phyloP scores from a whole-genome alignment of 2,329 filamentous ascomycete species.

The Phialophora chinensis region DNA sequence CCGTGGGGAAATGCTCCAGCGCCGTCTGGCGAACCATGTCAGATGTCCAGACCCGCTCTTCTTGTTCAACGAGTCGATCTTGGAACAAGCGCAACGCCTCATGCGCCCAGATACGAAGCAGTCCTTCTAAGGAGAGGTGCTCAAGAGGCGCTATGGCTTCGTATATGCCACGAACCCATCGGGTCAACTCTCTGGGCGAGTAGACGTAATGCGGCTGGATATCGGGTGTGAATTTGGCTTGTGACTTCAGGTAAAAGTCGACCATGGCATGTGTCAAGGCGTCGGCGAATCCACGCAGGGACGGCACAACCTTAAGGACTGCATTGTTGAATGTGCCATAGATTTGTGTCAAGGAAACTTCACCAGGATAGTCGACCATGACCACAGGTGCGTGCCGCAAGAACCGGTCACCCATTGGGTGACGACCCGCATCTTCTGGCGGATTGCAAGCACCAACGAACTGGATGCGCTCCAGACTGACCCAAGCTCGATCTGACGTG shows the following conservation, averaged over 20 bases:
- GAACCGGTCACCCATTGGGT: constrained; percentile 90
- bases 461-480: constrained; percentile 95
- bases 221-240: constrained; percentile 90
- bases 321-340: constrained; percentile 98
- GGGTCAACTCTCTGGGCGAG: constrained; percentile 95
- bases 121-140: constrained; percentile 81
- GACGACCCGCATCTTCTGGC: constrained; percentile 95
- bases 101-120: constrained; percentile 97
- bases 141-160: constrained; percentile 95
- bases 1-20: constrained; percentile 90
- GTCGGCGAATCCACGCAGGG: constrained; percentile 92
- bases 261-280: constrained; percentile 97
- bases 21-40: constrained; percentile 86
- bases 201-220: constrained; percentile 99
- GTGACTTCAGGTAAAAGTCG: constrained; percentile 91
- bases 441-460: constrained; percentile 99
- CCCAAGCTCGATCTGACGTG: constrained; percentile 96
- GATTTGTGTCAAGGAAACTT: constrained; percentile 92
- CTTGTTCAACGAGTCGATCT: constrained; percentile 91
- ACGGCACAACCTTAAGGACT: constrained; percentile 93
- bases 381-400: constrained; percentile 95
- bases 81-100: constrained; percentile 96
- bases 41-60: constrained; percentile 94
- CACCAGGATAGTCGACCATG: constrained; percentile 99
- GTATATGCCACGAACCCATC: constrained; percentile 97